Evolutionary conservation across 106 monocot species (phyloP).

Genomic region (Xerophyta viscosa): DNA sequence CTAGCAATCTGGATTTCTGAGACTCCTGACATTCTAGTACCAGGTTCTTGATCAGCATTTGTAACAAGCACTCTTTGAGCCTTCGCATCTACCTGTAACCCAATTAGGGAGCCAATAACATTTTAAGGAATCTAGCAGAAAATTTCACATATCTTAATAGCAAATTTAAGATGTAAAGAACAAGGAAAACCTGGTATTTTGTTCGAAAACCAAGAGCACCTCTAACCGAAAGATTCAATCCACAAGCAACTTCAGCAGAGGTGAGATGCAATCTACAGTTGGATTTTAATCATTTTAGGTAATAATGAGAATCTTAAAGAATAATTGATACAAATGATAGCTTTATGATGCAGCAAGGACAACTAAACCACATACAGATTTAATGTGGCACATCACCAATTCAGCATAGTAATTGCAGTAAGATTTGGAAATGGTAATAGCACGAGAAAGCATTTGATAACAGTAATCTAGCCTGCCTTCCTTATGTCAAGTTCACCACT

Average conservation of each 20-base stretch:
- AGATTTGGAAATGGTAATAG: no score
- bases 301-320: not conserved
- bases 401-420: no score
- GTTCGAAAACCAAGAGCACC: slow-evolving; percentile 91
- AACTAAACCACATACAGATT: no score
- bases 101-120: not conserved
- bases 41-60: slow-evolving; percentile 23
- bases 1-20: slow-evolving; percentile 6
- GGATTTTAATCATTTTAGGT: not conserved
- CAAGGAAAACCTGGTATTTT: slow-evolving; percentile 77
- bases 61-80: slow-evolving; percentile 82
- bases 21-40: slow-evolving; percentile 3
- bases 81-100: slow-evolving; percentile 69
- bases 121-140: not conserved
- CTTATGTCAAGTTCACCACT: no score
- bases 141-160: not conserved
- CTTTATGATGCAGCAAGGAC: not conserved
- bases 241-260: slow-evolving; percentile 59
- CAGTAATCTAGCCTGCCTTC: no score
- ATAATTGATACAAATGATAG: not conserved
- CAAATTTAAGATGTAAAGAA: slow-evolving; percentile 1
- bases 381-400: no score
- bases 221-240: slow-evolving; percentile 56
- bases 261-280: slow-evolving; percentile 51
- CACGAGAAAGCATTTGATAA: no score